Evolutionary conservation across 176 grass and related monocot species (phyloP), one percentile per base, ranked within the genome.

Genomic region (Elymus sibiricus): DNA sequence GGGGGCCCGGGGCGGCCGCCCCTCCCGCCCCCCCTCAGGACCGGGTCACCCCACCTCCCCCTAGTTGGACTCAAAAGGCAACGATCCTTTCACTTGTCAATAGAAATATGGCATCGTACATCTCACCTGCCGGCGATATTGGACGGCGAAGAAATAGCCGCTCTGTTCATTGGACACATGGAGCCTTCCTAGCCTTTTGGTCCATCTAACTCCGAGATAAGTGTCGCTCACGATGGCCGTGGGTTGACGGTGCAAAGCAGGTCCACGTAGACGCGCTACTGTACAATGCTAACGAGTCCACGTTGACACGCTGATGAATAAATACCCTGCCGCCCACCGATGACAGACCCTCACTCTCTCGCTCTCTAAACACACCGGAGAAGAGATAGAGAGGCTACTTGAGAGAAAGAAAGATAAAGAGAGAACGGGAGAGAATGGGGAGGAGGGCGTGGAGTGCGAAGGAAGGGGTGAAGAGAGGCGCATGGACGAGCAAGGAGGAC

Each of bases 401-500:
- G 67, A 42, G 56, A 65, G 75, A 83, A 5, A 73, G 55, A 19
- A 13, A 25, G 27, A 26, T 72, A 14, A 32, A 63, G 58, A 77
- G 25, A 46, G 29, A 29, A 29, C 1, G 29, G 2, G 29, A 29
- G 47, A 51, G 5, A 51, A 94, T 94, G 95, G 90, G 92, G 47
- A 90, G 88, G 87, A 94, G 87, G 60, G 88, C 86, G 62, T 92
- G 92, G 85, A 91, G 88, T 11, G 83, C 81, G 1, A 94, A 85
- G 80, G 95, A 97, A 84, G 95, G 95, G 0, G 17, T 92, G 32
- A 97, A 92, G 79, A 78, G 92, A 66, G 95, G 95, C 0, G 95
- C 90, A 29, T 97, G 92, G 95, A 94, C 92, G 39, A 79, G 77
- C 78, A 83, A 84, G 39, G 95, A 97, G 55, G 95, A 97, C 83